phyloP scores from a whole-genome alignment of 2,329 filamentous ascomycete species.

The Alternaria alternata region DNA sequence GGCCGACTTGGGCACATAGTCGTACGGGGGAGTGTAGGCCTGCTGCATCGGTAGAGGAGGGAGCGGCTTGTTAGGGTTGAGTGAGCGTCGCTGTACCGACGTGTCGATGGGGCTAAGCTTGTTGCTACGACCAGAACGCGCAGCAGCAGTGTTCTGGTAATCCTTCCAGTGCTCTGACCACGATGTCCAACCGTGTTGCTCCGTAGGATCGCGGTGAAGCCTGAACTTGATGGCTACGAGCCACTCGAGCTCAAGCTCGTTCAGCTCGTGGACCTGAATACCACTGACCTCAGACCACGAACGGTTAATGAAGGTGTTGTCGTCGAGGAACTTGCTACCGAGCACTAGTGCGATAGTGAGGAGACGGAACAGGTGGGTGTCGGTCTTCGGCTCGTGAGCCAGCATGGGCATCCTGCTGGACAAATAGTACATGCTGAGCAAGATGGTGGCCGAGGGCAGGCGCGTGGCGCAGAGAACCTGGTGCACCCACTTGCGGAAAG shows the following conservation, averaged over 20 bases:
- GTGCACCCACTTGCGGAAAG: slow-evolving; percentile 90
- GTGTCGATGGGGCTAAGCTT: slow-evolving; percentile 71
- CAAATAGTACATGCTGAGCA: slow-evolving; percentile 89
- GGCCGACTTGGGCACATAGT: slow-evolving; percentile 47
- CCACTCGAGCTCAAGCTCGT: slow-evolving; percentile 88
- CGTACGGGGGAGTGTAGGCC: slow-evolving; percentile 51
- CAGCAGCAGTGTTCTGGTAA: slow-evolving; percentile 62
- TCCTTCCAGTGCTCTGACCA: slow-evolving; percentile 74
- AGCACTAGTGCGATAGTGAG: slow-evolving; percentile 84
- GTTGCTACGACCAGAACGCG: slow-evolving; percentile 48
- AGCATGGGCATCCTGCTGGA: slow-evolving; percentile 82
- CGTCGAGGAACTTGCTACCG: slow-evolving; percentile 94
- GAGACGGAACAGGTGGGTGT: slow-evolving; percentile 84
- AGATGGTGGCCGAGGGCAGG: slow-evolving; percentile 87
- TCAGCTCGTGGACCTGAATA: slow-evolving; percentile 83
- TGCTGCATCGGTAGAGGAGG: slow-evolving; percentile 50
- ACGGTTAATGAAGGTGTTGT: slow-evolving; percentile 97
- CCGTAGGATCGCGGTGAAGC: slow-evolving; percentile 84
- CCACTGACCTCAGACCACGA: slow-evolving; percentile 97
- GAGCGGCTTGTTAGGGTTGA: slow-evolving; percentile 57
- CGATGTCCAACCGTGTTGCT: slow-evolving; percentile 73
- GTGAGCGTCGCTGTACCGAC: slow-evolving; percentile 63
- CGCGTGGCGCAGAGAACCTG: slow-evolving; percentile 91
- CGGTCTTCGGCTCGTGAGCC: slow-evolving; percentile 59
- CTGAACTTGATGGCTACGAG: slow-evolving; percentile 82